Evolutionary conservation across 805 yeast species (phyloP), one percentile per base, ranked within the genome.

Genomic region (Yarrowia sp.): DNA sequence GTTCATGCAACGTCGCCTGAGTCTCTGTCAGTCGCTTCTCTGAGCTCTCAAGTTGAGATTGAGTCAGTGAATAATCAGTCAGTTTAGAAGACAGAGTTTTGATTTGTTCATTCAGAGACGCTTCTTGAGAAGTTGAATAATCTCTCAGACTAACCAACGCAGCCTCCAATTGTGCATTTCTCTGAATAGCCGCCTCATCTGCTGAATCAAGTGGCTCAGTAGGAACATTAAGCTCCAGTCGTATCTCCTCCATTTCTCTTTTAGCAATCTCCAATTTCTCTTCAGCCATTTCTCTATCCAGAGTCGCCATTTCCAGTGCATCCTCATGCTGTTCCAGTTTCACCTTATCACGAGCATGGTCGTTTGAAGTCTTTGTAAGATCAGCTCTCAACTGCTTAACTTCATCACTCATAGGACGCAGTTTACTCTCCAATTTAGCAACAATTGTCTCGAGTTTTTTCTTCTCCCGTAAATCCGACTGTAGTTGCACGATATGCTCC

Each of bases 121-220:
- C 43, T 39, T 73, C 76, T 32, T 70, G 69, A 1, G 66, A 53
- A 3, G 67, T 51, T 7, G 66, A 51, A 10, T 71, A 53, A 22
- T 72, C 75, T 45, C 78, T 72, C 5, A 83, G 71, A 35, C 73
- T 72, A 0, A 76, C 65, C 11, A 85, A 69, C 0, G 86, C 82
- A 9, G 73, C 66, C 66, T 83, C 84, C 32, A 84, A 72, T 63
- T 74, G 73, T 58, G 73, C 75, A 65, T 80, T 82, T 32, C 79
- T 71, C 64, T 68, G 51, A 4, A 58, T 11, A 3, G 51, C 63
- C 15, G 57, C 51, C n/a, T 55, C 61, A 14, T 58, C 39, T 0
- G 64, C 43, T 8, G 41, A 14, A 15, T 58, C 51, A 1, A 58
- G 17, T 43, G 33, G 9, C 5, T 58, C 51, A 1, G 51, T 10